phyloP scores from a whole-genome alignment of 2,329 filamentous ascomycete genomes.

The Alternaria sp. region DNA sequence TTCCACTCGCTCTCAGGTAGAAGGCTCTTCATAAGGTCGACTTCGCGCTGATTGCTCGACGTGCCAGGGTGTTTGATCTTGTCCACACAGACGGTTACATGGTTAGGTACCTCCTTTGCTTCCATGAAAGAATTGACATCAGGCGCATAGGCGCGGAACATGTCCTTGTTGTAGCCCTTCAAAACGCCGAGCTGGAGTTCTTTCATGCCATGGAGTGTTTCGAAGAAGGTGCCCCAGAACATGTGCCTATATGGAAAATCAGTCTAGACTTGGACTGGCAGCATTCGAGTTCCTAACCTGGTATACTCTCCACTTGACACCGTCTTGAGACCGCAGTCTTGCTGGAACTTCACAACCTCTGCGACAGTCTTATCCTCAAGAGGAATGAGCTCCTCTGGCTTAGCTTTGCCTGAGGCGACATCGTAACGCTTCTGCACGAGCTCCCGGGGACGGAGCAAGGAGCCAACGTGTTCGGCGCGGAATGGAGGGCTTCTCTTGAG shows the following conservation, averaged over 20 bases:
- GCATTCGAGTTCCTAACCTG: constrained; percentile 28
- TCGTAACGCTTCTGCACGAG: constrained; percentile 68
- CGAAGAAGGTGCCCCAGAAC: constrained; percentile 67
- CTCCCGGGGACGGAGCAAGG: constrained; percentile 70
- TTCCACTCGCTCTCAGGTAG: constrained; percentile 68
- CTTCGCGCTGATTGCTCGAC: constrained; percentile 66
- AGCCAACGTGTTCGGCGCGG: constrained; percentile 76
- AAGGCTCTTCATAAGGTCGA: constrained; percentile 66
- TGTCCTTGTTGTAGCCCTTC: constrained; percentile 60
- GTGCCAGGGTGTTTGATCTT: constrained; percentile 66
- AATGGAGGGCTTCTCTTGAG: constrained; percentile 64
- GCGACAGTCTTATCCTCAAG: constrained; percentile 72
- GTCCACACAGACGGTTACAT: constrained; percentile 64
- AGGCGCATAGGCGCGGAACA: constrained; percentile 67
- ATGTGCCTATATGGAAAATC: constrained; percentile 50
- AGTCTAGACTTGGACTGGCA: constrained; percentile 14
- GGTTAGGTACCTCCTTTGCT: constrained; percentile 61
- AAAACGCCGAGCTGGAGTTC: constrained; percentile 56
- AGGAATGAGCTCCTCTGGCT: constrained; percentile 57
- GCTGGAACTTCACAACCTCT: constrained; percentile 71
- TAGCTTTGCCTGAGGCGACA: constrained; percentile 61
- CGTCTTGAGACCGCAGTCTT: constrained; percentile 67
- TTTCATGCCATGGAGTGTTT: constrained; percentile 63
- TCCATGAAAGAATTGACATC: constrained; percentile 70
- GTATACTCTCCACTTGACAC: constrained; percentile 75